phyloP scores from a whole-genome alignment of 176 grass and related monocot genomes.

The Otatea glauca region DNA sequence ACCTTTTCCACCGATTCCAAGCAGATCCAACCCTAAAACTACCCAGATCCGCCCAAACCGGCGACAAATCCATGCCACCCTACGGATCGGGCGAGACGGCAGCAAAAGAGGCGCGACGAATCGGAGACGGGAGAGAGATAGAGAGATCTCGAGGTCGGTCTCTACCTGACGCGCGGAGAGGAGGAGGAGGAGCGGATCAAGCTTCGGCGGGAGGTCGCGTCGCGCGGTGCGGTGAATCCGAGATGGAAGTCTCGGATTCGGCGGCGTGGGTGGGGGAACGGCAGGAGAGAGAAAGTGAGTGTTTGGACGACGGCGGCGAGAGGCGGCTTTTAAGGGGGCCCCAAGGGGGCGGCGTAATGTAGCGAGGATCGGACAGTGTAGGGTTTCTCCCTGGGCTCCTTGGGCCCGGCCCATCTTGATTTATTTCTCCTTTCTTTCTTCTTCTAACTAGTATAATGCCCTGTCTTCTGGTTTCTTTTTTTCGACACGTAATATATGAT shows the following conservation, averaged over 20 bases:
- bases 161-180: slow-evolving; percentile 41
- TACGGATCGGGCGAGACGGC: slow-evolving; percentile 18
- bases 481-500: too few relatives aligned
- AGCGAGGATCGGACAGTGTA: slow-evolving; percentile 26
- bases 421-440: too few relatives aligned
- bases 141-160: neutral
- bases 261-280: slow-evolving; percentile 28
- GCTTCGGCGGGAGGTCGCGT: neutral
- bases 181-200: slow-evolving; percentile 39
- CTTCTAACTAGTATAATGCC: too few relatives aligned
- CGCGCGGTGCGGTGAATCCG: slow-evolving; percentile 46
- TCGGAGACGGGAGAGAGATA: too few relatives aligned
- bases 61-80: neutral
- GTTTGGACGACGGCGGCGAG: slow-evolving; percentile 54
- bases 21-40: neutral
- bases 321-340: slow-evolving; percentile 52
- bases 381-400: slow-evolving; percentile 43
- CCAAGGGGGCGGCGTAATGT: neutral
- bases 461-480: too few relatives aligned
- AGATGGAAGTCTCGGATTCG: slow-evolving; percentile 60
- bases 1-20: neutral
- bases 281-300: slow-evolving; percentile 65
- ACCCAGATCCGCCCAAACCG: neutral
- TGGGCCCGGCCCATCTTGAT: neutral
- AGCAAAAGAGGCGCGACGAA: neutral